phyloP scores from a whole-genome alignment of 768 basidiomycete genomes.

The Cystofilobasidium capitatum region DNA sequence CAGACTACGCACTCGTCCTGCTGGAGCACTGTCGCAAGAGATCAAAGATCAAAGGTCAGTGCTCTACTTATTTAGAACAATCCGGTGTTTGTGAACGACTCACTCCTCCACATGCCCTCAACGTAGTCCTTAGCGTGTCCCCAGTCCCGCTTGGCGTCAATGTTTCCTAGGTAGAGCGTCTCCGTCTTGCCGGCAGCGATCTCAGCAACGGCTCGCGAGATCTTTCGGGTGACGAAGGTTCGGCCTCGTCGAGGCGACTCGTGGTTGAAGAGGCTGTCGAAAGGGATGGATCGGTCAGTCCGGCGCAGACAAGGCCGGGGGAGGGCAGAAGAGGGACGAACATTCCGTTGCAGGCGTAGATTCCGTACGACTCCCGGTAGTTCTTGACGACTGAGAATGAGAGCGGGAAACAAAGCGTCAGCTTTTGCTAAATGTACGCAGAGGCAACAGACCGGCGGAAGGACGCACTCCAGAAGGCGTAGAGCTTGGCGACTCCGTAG shows the following conservation, averaged over 20 bases:
- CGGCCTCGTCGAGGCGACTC: slow-evolving; percentile 89
- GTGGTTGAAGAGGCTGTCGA: slow-evolving; percentile 23
- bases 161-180: slow-evolving; percentile 85
- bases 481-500: slow-evolving; percentile 86
- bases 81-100: too few species aligned
- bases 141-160: slow-evolving; percentile 95
- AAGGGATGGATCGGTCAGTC: neutral
- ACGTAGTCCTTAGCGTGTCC: slow-evolving; percentile 84
- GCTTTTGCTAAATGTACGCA: neutral
- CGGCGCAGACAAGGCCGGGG: neutral
- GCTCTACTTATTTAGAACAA: too few species aligned
- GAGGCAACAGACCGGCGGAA: neutral
- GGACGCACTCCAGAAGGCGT: slow-evolving; percentile 4
- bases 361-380: slow-evolving; percentile 72
- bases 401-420: neutral
- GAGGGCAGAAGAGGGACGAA: slow-evolving; percentile 42
- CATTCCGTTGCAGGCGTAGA: slow-evolving; percentile 65
- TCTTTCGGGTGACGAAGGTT: slow-evolving; percentile 95
- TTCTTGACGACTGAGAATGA: slow-evolving; percentile 35
- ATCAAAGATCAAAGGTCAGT: too few species aligned
- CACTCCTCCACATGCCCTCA: slow-evolving; percentile 96
- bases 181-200: slow-evolving; percentile 79
- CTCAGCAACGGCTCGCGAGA: slow-evolving; percentile 82
- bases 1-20: slow-evolving; percentile 42
- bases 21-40: too few species aligned